Evolutionary conservation across 768 basidiomycete species (phyloP), one percentile per base, ranked within the genome.

Genomic region (Amanita polypyramis): DNA sequence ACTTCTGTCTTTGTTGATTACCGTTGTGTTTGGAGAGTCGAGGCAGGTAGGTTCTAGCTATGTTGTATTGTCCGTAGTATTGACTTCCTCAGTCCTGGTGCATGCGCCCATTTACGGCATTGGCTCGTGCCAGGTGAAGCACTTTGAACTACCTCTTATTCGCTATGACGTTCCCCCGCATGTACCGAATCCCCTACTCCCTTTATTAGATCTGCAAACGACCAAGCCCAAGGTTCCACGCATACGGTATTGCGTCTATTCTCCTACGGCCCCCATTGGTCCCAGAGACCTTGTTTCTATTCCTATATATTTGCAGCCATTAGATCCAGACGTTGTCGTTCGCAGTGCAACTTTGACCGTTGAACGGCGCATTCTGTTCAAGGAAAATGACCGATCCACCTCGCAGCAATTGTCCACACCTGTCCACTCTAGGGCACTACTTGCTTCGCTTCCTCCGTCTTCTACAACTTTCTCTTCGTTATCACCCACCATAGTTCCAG

Each of bases 11-110:
- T 80, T 56, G 83, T 83, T 55, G 83, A 82, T 56, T 92, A 88
- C 62, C 74, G 82, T 37, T 79, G 85, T 58, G 76, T 76, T 59
- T 92, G 89, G 89, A 73, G 86, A 45, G 70, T 92, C 49, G 89
- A 92, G 68, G 88, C 88, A 53, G 74, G 87, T 80, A 54, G 53
- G 80, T 71, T 11, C 39, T 48, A 37, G 29, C 47, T 50, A 54
- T 41, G 32, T 51, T 34, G 20, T 43, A 19, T 55, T 10, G 47
- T 39, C 38, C 47, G 25, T 45, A 45, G 56, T 60, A 53, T 62
- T 23, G 51, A 37, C 52, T 41, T 43, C 12, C 41, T 49, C 54
- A 87, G 87, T 82, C 42, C 74, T 91, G 39, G 73, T 75, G 51
- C 89, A 91, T 59, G 61, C 65, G 5, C 80, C 78, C 44, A 73